Conservation (phyloP, 352 stramenopile genomes). For the Phytophthora nicotianae region DNA sequence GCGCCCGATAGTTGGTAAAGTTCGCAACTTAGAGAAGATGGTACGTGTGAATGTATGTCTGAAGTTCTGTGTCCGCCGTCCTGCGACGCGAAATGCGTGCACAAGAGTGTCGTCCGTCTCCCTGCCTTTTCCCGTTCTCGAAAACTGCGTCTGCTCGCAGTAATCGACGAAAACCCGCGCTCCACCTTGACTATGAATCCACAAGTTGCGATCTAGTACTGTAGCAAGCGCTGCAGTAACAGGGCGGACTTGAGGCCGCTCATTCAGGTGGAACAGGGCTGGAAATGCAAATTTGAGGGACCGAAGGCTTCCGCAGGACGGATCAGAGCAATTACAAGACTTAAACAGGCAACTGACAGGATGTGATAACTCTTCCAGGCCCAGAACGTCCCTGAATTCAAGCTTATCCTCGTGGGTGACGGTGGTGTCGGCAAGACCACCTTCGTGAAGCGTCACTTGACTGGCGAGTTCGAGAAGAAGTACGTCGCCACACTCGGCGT, state of each 20-base stretch:
- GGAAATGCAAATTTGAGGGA: constrained; percentile 19
- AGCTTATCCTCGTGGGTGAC: constrained; percentile 99
- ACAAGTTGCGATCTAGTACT: constrained; percentile 21
- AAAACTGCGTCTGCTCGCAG: neutral
- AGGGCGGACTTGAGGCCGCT: constrained; percentile 5
- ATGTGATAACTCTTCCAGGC: constrained; percentile 34
- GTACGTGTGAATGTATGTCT: constrained; percentile 32
- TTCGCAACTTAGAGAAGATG: constrained; percentile 42
- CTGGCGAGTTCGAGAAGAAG: constrained; percentile 99
- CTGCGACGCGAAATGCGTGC: neutral
- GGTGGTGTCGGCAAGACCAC: constrained; percentile 99
- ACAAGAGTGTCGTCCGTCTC: constrained; percentile 2
- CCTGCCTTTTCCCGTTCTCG: constrained; percentile 6
- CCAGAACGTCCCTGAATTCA: constrained; percentile 98
- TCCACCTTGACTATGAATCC: constrained; percentile 11
- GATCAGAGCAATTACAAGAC: neutral
- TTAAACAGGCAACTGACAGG: constrained; percentile 13
- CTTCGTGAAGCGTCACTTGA: constrained; percentile 99
- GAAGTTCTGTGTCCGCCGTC: neutral
- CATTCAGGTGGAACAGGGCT: constrained; percentile 3
- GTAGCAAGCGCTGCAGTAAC: constrained; percentile 8
- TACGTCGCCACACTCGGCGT: constrained; percentile 99
- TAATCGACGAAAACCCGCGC: neutral
- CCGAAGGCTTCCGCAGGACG: neutral
- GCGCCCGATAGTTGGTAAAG: constrained; percentile 46